These are phyloP conservation scores for Dothiorella sarmentorum DNA, from an alignment of 2,329 filamentous ascomycete species.

Conservation along the genomic window DNA sequence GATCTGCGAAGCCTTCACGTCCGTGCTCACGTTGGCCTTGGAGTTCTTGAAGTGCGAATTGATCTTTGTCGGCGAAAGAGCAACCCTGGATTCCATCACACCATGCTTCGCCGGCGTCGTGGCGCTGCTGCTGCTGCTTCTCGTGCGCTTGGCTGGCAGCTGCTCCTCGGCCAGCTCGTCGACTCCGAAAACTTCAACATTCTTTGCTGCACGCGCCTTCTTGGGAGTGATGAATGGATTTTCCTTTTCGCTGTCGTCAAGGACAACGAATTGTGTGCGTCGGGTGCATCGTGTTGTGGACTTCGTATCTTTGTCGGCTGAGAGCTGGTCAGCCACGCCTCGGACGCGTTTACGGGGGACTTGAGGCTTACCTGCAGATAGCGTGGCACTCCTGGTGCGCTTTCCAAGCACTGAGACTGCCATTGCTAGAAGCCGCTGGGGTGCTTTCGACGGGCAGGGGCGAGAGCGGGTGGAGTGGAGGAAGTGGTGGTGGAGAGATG, in stretches of 20 bases:
- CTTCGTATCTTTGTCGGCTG: background rate
- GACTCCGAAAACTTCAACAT: conserved; percentile 38
- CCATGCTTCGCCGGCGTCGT: conserved; percentile 50
- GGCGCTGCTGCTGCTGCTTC: conserved; percentile 28
- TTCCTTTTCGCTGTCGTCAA: conserved; percentile 65
- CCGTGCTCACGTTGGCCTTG: conserved; percentile 50
- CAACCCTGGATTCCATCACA: conserved; percentile 34
- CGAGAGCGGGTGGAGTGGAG: background rate
- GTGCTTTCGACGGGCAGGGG: background rate
- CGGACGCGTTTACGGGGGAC: conserved; percentile 24
- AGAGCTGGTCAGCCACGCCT: conserved; percentile 17
- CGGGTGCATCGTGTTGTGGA: conserved; percentile 33
- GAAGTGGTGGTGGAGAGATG: conserved; percentile 9
- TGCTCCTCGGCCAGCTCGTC: conserved; percentile 38
- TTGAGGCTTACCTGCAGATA: conserved; percentile 20
- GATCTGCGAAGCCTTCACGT: conserved; percentile 32
- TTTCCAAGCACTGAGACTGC: conserved; percentile 37
- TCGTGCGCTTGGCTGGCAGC: conserved; percentile 35
- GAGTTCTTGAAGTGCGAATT: conserved; percentile 44
- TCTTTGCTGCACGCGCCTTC: conserved; percentile 32
- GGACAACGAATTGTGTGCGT: conserved; percentile 43
- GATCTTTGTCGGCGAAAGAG: conserved; percentile 45
- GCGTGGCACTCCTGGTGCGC: conserved; percentile 34
- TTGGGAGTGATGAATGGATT: conserved; percentile 52
- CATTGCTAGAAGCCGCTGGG: conserved; percentile 24